Conservation (phyloP, 2,329 filamentous ascomycete species). For the Tolypocladium sp. region DNA sequence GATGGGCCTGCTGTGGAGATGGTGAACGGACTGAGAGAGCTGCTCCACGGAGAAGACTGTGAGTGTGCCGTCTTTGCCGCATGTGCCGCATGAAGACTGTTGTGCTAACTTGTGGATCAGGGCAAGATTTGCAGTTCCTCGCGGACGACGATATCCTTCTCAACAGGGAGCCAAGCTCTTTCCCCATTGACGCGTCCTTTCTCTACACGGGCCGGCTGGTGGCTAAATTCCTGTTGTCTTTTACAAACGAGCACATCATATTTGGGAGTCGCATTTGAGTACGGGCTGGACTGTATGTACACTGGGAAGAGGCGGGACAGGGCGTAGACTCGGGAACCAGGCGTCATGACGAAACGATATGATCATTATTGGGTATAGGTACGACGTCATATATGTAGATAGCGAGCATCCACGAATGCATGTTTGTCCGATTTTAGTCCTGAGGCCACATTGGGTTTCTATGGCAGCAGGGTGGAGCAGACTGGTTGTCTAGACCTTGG, state of each 20-base stretch:
- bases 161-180: slow-evolving; percentile 34
- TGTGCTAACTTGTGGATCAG: slow-evolving; percentile 11
- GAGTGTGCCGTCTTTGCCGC: slow-evolving; percentile 15
- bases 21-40: slow-evolving; percentile 32
- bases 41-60: slow-evolving; percentile 37
- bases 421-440: slow-evolving; percentile 59
- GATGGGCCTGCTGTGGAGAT: slow-evolving; percentile 36
- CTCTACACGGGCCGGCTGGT: slow-evolving; percentile 45
- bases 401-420: slow-evolving; percentile 11
- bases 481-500: slow-evolving; percentile 58
- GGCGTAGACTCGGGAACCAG: not conserved
- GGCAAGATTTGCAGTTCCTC: slow-evolving; percentile 31
- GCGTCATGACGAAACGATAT: slow-evolving; percentile 1
- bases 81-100: not conserved
- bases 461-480: slow-evolving; percentile 57
- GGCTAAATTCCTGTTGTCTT: slow-evolving; percentile 46
- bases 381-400: not conserved
- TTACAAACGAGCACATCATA: slow-evolving; percentile 38
- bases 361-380: not conserved
- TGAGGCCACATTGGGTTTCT: slow-evolving; percentile 43
- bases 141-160: slow-evolving; percentile 36
- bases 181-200: slow-evolving; percentile 35
- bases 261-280: slow-evolving; percentile 24
- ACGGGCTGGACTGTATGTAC: not conserved
- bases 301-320: not conserved